A percentile compares a stretch with the other conserved stretches of the same genome.
Evolutionary conservation across 2,329 filamentous ascomycete genomes (phyloP).

Genomic region (Annulohypoxylon truncatum): DNA sequence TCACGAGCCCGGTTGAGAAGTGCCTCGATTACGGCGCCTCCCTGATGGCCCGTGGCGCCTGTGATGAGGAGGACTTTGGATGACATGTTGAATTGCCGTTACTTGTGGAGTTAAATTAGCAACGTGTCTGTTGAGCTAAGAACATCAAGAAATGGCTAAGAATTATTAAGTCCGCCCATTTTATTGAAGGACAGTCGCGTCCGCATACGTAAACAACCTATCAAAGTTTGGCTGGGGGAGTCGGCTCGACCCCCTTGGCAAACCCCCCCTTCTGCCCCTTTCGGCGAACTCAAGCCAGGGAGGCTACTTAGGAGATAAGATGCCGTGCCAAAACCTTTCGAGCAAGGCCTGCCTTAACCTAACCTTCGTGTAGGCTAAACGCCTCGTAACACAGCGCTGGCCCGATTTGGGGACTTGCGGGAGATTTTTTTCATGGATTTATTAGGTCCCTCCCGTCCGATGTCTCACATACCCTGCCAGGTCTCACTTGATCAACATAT

Average conservation of each 20-base stretch:
- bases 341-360: slow-evolving; percentile 7
- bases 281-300: slow-evolving; percentile 12
- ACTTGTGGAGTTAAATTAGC: neutral
- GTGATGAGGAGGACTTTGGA: slow-evolving; percentile 55
- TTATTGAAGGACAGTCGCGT: slow-evolving; percentile 13
- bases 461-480: slow-evolving; percentile 24
- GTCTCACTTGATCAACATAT: slow-evolving; percentile 12
- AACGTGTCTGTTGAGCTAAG: neutral
- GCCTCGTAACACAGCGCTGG: slow-evolving; percentile 15
- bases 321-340: slow-evolving; percentile 25
- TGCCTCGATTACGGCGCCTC: slow-evolving; percentile 57
- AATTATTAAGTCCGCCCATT: slow-evolving; percentile 15
- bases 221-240: slow-evolving; percentile 10
- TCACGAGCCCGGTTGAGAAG: slow-evolving; percentile 49
- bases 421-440: slow-evolving; percentile 16
- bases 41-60: slow-evolving; percentile 62
- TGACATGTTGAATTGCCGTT: slow-evolving; percentile 43
- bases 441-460: slow-evolving; percentile 37
- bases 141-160: neutral
- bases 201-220: slow-evolving; percentile 19
- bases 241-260: slow-evolving; percentile 2
- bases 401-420: slow-evolving; percentile 16
- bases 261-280: neutral
- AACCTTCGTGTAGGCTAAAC: slow-evolving; percentile 23
- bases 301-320: neutral